These are phyloP conservation scores for Anethum foeniculum DNA, from an alignment of 140 eudicot species.

Conservation along the genomic window DNA sequence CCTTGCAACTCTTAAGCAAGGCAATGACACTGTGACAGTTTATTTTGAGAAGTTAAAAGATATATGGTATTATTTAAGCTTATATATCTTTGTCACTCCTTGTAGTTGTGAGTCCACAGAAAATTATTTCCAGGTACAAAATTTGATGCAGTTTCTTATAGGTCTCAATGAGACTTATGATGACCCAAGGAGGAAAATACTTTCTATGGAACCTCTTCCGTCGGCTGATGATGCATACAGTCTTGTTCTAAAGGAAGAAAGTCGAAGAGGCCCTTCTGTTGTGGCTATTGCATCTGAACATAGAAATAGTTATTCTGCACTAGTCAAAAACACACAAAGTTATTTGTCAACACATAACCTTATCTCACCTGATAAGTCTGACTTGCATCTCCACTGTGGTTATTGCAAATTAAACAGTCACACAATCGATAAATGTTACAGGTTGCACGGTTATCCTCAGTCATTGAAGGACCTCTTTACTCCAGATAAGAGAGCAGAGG, in stretches of 20 bases:
- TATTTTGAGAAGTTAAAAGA: slow-evolving; percentile 11
- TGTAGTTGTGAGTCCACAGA: slow-evolving; percentile 1
- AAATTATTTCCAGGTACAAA: neutral
- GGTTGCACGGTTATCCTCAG: neutral
- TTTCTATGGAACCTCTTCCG: slow-evolving; percentile 7
- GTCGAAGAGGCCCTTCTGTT: neutral
- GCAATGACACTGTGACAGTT: neutral
- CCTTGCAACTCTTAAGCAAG: neutral
- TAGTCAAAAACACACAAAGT: neutral
- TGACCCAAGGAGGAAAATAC: neutral
- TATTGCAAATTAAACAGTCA: slow-evolving; percentile 3
- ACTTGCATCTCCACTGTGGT: slow-evolving; percentile 6
- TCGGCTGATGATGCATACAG: slow-evolving; percentile 10
- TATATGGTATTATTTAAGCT: slow-evolving; percentile 9
- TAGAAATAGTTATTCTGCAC: slow-evolving; percentile 7
- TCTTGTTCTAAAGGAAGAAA: slow-evolving; percentile 7
- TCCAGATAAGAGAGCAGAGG: neutral
- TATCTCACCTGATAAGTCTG: slow-evolving; percentile 7
- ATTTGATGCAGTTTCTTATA: slow-evolving; percentile 11
- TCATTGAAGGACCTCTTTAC: neutral
- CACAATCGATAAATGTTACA: slow-evolving; percentile 12
- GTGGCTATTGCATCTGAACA: neutral
- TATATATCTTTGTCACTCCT: neutral
- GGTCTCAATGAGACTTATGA: slow-evolving; percentile 7
- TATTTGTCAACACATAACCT: neutral